Base-by-base conservation (phyloP, 2,329 filamentous ascomycete species). In the Alternaria angustiovoidea region DNA sequence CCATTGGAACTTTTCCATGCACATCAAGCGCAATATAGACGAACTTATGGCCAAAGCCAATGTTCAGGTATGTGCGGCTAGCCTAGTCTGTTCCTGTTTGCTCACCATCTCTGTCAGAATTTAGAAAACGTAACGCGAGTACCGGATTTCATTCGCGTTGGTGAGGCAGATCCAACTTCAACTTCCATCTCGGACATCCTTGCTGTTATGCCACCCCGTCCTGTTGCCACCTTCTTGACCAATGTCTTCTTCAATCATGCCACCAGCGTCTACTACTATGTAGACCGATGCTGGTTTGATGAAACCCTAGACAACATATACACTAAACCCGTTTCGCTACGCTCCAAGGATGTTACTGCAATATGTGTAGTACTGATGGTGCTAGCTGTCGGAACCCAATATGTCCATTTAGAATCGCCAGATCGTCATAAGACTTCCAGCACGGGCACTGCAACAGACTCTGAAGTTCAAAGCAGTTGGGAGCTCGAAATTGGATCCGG, bases 221-320 rank as follows among this genome's bases (percentile, higher is more conserved):
- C 52, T 11, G 58, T 66, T 22, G 78, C 80, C 18, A 75, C 81
- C 26, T 81, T 81, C 47, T 69, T 81, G 18, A 72, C 80, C 16
- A 77, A 80, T 41, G 77, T 78, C 26, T 81, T 81, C 61, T 81
- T 81, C 66, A 81, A 80, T 55, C 79, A 81, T 64, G 79, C 79
- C 12, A 74, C 78, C 48, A 81, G 78, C 7, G 79, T 80, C 49
- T 81, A 81, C 57, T 82, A 79, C 51, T 82, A 80, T 49, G 75
- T 81, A 3, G 79, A 81, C 63, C 75, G 78, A 61, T 69, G 75
- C 38, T 82, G 79, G 79, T 68, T 82, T 18, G 63, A 70, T 5
- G 77, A 79, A 14, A 80, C 79, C 39, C 54, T 82, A 26, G 68
- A 80, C 4, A 75, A 72, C 4, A 74, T 65, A 20, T 59, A 66